Conservation (phyloP, 345 rosid genomes). For the Aquilaria sinensis region DNA sequence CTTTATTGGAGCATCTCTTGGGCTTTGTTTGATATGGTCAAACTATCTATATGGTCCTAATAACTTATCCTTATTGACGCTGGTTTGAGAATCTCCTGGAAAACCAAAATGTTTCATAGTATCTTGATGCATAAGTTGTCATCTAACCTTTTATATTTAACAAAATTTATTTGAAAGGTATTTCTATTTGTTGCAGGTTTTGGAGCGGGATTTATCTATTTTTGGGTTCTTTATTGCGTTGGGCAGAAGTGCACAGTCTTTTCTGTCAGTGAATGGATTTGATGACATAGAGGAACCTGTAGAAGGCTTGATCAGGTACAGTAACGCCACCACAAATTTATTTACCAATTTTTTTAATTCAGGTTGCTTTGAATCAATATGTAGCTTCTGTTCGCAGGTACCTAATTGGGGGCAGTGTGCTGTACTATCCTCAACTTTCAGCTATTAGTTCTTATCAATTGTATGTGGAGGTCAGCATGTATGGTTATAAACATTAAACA, state of each 20-base stretch:
- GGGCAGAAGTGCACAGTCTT: conserved; percentile 75
- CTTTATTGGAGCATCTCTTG: no score
- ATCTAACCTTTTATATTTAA: neutral
- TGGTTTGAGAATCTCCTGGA: neutral
- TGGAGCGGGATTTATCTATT: conserved; percentile 95
- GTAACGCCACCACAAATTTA: neutral
- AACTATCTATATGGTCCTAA: conserved; percentile 3
- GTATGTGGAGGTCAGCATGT: conserved; percentile 81
- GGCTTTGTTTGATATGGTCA: no score
- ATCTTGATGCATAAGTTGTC: conserved; percentile 7
- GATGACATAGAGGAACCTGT: conserved; percentile 49
- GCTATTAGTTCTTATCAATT: conserved; percentile 92
- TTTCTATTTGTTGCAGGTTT: conserved; percentile 51
- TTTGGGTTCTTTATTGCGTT: conserved; percentile 97
- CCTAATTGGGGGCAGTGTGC: conserved; percentile 88
- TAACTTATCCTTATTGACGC: no score
- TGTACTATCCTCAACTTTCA: conserved; percentile 91
- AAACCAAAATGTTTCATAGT: neutral
- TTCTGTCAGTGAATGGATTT: conserved; percentile 72
- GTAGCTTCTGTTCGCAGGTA: conserved; percentile 40
- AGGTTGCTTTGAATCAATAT: conserved; percentile 1
- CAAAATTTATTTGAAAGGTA: conserved; percentile 12
- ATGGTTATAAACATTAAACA: conserved; percentile 13
- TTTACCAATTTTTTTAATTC: no score
- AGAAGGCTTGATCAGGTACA: conserved; percentile 77